Base-by-base conservation (phyloP, 495 filamentous ascomycete species). In the Parathielavia hyrcaniae region DNA sequence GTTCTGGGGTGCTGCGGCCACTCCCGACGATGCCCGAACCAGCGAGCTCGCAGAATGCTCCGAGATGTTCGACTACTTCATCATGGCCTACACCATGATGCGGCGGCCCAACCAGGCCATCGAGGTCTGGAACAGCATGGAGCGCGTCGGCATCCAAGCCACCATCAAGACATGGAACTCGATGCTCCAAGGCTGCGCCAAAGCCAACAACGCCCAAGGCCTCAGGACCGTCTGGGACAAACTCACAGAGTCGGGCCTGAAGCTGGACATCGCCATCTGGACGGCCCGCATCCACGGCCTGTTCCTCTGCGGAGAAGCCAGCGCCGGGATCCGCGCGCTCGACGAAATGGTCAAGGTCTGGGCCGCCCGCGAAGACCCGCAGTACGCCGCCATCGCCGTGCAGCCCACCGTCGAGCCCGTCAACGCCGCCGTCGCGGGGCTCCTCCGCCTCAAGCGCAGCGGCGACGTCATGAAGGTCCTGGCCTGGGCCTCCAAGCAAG, bases 211-310 rank as follows among this genome's bases (percentile, higher is more conserved):
- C 59, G 16, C 69, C 16, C 60, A 72, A 11, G 79, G 75, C 7
- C 61, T 88, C 50, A 77, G 82, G 44, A 68, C 69, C 1, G 73
- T 87, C 12, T 90, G 86, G 86, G 35, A 62, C 2, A 78, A 76
- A 55, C 76, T 89, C 72, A 38, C 74, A 5, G 58, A 30, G 0
- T 76, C 81, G 0, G 78, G 75, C 0, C 60, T 82, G 0, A 57
- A 77, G 63, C 80, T 86, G 7, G 86, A 88, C 63, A 64, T 59
- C 5, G 47, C 61, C 23, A 74, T 78, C 36, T 90, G 86, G 86
- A 84, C 81, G 3, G 77, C 80, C 2, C 72, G 83, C 26, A 79
- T 90, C n/a, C 71, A 74, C 30, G 83, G 81, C 0, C 69, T 88
- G 4, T 79, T 87, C 34, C 68, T 69, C 41, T 67, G 66, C 50